Evolutionary conservation across 768 basidiomycete species (phyloP).

Genomic region (Boletus subparvulus): DNA sequence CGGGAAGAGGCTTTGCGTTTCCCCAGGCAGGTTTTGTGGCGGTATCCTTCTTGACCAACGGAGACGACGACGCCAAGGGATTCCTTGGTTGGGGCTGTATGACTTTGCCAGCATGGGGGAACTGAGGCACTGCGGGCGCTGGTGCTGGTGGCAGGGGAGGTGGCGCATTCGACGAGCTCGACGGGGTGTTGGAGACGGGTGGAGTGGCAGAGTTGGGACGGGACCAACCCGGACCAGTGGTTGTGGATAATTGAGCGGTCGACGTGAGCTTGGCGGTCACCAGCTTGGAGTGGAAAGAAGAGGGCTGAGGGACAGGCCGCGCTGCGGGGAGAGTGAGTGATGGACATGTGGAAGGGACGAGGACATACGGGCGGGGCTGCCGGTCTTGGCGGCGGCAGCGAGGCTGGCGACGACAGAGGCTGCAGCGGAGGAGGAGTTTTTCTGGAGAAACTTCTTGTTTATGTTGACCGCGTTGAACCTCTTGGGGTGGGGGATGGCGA

Average conservation of each 20-base stretch:
- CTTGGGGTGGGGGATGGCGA: conserved; percentile 61
- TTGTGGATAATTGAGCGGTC: conserved; percentile 53
- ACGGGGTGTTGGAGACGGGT: conserved; percentile 52
- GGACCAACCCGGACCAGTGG: conserved; percentile 71
- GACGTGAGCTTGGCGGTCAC: conserved; percentile 87
- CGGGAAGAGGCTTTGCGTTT: conserved; percentile 44
- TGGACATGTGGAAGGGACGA: background rate
- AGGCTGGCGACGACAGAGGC: conserved; percentile 44
- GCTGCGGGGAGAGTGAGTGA: conserved; percentile 38
- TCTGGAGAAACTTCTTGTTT: conserved; percentile 96
- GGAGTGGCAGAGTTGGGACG: conserved; percentile 74
- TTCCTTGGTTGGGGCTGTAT: conserved; percentile 62
- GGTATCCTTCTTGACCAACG: conserved; percentile 35
- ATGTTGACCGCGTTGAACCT: conserved; percentile 89
- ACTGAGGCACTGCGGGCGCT: conserved; percentile 43
- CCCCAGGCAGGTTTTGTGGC: conserved; percentile 69
- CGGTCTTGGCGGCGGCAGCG: conserved; percentile 45
- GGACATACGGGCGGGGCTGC: conserved; percentile 52
- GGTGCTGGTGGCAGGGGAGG: conserved; percentile 47
- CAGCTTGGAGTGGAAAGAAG: conserved; percentile 71
- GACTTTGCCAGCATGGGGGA: conserved; percentile 60
- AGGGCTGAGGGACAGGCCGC: conserved; percentile 54
- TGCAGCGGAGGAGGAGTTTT: conserved; percentile 63
- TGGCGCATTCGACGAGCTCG: conserved; percentile 41
- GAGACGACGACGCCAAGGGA: conserved; percentile 31